These are phyloP conservation scores for Tylopilus felleus DNA, from an alignment of 768 basidiomycete genomes.

Conservation along the genomic window DNA sequence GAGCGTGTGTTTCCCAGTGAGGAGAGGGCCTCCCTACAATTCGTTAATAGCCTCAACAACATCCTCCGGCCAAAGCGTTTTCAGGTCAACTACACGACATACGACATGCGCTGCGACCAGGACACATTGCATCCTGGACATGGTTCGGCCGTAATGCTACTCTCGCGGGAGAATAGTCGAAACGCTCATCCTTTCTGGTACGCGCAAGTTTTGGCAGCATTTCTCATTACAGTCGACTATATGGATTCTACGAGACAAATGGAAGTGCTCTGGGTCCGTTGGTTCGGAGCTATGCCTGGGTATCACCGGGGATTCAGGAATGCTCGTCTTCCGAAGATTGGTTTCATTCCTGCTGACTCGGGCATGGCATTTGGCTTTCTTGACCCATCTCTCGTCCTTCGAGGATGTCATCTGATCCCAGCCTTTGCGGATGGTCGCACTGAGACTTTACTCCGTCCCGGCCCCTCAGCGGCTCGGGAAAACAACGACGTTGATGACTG, in stretches of 20 bases:
- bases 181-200: slow-evolving; percentile 24
- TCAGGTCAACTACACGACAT: not conserved
- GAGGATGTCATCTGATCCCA: slow-evolving; percentile 26
- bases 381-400: slow-evolving; percentile 11
- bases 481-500: slow-evolving; percentile 1
- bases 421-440: slow-evolving; percentile 20
- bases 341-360: slow-evolving; percentile 15
- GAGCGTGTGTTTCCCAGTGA: not conserved
- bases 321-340: slow-evolving; percentile 17
- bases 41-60: not conserved
- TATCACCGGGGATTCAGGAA: slow-evolving; percentile 8
- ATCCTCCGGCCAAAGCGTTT: not conserved
- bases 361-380: slow-evolving; percentile 10
- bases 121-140: slow-evolving; percentile 15
- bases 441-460: slow-evolving; percentile 3
- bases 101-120: not conserved
- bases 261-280: slow-evolving; percentile 21
- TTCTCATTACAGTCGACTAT: slow-evolving; percentile 16
- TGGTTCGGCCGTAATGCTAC: slow-evolving; percentile 20
- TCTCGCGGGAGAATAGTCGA: slow-evolving; percentile 8
- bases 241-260: slow-evolving; percentile 1
- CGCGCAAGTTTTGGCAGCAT: slow-evolving; percentile 19
- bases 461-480: not conserved
- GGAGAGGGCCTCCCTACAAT: not conserved
- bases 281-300: not conserved